Conservation (phyloP, 371 early-diverging fungal species). For the Haplosporangium sp. region DNA sequence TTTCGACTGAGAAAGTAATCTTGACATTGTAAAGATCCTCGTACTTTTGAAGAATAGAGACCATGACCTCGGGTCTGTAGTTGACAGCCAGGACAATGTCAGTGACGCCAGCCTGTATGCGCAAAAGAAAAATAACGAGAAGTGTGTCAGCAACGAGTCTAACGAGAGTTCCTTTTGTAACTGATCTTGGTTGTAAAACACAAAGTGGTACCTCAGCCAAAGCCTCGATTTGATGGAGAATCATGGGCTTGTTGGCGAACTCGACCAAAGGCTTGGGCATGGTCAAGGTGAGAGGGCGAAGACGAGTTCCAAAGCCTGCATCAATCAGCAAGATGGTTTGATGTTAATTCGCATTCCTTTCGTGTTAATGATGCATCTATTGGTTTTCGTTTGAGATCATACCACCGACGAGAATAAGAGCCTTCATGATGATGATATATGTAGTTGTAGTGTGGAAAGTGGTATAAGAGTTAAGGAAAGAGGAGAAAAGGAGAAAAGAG, state of each 20-base stretch:
- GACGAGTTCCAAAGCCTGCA: slow-evolving; percentile 97
- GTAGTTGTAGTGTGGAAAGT: neutral
- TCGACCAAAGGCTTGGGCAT: slow-evolving; percentile 99
- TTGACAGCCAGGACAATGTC: slow-evolving; percentile 99
- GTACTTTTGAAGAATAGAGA: slow-evolving; percentile 84
- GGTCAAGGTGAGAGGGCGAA: slow-evolving; percentile 98
- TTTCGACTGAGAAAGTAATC: slow-evolving; percentile 98
- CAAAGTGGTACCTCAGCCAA: slow-evolving; percentile 83
- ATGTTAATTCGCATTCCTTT: neutral
- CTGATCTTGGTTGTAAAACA: neutral
- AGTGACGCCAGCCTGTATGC: slow-evolving; percentile 90
- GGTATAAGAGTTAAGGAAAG: neutral
- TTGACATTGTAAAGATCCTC: slow-evolving; percentile 89
- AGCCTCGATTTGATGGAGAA: slow-evolving; percentile 98
- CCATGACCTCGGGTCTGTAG: slow-evolving; percentile 98
- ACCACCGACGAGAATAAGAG: slow-evolving; percentile 99
- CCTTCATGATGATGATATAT: slow-evolving; percentile 79
- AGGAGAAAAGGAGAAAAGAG: neutral
- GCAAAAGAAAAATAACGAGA: neutral
- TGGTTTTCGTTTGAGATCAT: slow-evolving; percentile 21
- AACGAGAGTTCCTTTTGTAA: neutral
- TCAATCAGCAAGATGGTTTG: neutral
- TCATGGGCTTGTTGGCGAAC: slow-evolving; percentile 99
- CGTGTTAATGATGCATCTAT: neutral
- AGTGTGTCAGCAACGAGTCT: neutral